Conservation (phyloP, 768 basidiomycete species). For the Naganishia vaughanmartiniae region DNA sequence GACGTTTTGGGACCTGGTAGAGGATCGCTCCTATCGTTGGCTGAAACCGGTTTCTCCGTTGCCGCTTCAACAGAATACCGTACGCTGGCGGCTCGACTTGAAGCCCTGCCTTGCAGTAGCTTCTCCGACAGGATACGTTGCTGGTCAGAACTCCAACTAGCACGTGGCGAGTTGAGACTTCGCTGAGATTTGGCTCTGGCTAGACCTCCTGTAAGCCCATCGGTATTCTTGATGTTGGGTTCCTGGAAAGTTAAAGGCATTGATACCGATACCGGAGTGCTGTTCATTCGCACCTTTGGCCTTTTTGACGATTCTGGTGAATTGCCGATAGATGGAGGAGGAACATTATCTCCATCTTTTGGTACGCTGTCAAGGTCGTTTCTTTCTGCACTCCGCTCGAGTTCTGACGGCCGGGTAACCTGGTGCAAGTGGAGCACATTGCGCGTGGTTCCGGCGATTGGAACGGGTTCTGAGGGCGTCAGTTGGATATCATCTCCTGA, state of each 20-base stretch:
- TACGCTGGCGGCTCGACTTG: background rate
- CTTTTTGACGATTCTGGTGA: background rate
- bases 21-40: background rate
- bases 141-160: background rate
- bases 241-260: background rate
- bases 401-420: background rate
- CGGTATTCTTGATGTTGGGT: background rate
- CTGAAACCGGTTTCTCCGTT: background rate
- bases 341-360: background rate
- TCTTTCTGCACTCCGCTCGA: background rate
- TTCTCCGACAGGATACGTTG: background rate
- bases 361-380: background rate
- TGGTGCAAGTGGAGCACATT: background rate
- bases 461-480: background rate
- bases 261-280: constrained; percentile 2
- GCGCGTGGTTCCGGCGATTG: background rate
- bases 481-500: background rate
- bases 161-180: background rate
- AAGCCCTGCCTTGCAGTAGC: background rate
- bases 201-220: background rate
- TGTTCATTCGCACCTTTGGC: constrained; percentile 18
- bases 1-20: background rate
- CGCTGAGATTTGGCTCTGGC: background rate
- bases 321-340: background rate
- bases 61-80: background rate